A percentile compares a stretch with the other conserved stretches of the same genome.
Evolutionary conservation across 2,329 filamentous ascomycete genomes (phyloP).

Genomic region (Diplodia mutila): DNA sequence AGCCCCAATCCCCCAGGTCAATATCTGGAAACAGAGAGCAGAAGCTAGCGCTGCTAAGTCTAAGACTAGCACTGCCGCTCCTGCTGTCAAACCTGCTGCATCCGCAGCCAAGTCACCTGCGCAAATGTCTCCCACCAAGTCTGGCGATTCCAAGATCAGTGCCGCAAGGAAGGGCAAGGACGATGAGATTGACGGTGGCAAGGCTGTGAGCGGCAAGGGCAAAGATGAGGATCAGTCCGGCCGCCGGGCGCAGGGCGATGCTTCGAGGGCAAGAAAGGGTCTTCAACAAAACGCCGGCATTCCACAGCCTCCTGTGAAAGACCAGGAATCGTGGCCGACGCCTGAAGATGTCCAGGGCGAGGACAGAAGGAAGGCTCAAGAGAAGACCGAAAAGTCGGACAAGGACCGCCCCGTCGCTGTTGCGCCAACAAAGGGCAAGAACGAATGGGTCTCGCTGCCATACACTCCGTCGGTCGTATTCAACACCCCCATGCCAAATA

Average conservation of each 20-base stretch:
- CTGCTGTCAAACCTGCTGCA: slow-evolving; percentile 38
- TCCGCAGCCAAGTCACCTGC: slow-evolving; percentile 16
- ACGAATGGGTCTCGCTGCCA: slow-evolving; percentile 82
- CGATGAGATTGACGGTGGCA: slow-evolving; percentile 30
- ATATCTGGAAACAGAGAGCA: slow-evolving; percentile 82
- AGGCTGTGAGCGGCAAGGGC: slow-evolving; percentile 30
- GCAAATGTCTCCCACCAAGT: slow-evolving; percentile 31
- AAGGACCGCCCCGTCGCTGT: slow-evolving; percentile 56
- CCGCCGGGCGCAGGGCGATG: slow-evolving; percentile 22
- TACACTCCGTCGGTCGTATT: slow-evolving; percentile 86
- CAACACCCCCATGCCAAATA: slow-evolving; percentile 74
- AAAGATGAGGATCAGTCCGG: slow-evolving; percentile 37
- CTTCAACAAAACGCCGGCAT: not conserved
- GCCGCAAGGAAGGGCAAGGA: slow-evolving; percentile 35
- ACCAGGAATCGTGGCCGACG: slow-evolving; percentile 86
- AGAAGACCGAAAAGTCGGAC: slow-evolving; percentile 68
- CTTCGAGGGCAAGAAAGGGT: slow-evolving; percentile 1
- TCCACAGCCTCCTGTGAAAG: slow-evolving; percentile 61
- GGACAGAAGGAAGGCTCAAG: slow-evolving; percentile 71
- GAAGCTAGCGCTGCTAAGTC: slow-evolving; percentile 56
- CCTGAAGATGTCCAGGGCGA: slow-evolving; percentile 79
- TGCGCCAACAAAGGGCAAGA: slow-evolving; percentile 64
- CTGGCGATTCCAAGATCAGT: slow-evolving; percentile 22
- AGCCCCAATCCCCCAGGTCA: slow-evolving; percentile 80
- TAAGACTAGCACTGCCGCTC: slow-evolving; percentile 33